Percentiles rank a stretch among this genome's conserved stretches.
phyloP scores from a whole-genome alignment of 129 eudicot species.

The Arctium lappa region DNA sequence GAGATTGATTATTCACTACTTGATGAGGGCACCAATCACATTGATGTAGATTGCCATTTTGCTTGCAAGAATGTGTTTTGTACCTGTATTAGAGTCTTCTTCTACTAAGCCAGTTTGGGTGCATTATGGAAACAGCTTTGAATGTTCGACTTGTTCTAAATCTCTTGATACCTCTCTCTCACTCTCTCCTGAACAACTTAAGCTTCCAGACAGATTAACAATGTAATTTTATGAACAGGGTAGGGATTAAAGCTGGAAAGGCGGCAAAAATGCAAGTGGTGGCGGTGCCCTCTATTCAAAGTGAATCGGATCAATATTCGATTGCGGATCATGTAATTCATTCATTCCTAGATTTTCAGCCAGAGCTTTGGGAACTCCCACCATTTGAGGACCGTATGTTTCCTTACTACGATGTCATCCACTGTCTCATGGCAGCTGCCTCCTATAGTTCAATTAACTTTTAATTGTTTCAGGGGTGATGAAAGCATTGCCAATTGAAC shows the following conservation, averaged over 20 bases:
- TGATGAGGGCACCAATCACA: not conserved
- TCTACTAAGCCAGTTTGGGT: too few relatives aligned
- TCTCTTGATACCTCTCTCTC: too few relatives aligned
- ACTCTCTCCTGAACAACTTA: not conserved
- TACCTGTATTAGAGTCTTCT: too few relatives aligned
- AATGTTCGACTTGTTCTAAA: too few relatives aligned
- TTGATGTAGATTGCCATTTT: not conserved
- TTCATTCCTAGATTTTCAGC: constrained; percentile 74
- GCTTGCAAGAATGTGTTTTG: not conserved
- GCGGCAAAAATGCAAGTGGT: constrained; percentile 87
- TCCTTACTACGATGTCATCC: not conserved
- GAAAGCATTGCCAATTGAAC: constrained; percentile 72
- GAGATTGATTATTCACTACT: not conserved
- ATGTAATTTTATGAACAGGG: constrained; percentile 34
- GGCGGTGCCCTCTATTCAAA: constrained; percentile 66
- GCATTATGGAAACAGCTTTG: too few relatives aligned
- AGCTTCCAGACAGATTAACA: not conserved
- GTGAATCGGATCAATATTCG: constrained; percentile 48
- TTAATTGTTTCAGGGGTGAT: constrained; percentile 58
- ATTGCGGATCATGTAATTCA: constrained; percentile 68
- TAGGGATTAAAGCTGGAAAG: constrained; percentile 81
- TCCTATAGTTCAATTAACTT: not conserved
- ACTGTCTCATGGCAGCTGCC: not conserved
- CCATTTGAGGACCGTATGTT: constrained; percentile 67
- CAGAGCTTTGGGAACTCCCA: constrained; percentile 82